phyloP scores from a whole-genome alignment of 2,329 filamentous ascomycete species.

The Penicillium concentricum region DNA sequence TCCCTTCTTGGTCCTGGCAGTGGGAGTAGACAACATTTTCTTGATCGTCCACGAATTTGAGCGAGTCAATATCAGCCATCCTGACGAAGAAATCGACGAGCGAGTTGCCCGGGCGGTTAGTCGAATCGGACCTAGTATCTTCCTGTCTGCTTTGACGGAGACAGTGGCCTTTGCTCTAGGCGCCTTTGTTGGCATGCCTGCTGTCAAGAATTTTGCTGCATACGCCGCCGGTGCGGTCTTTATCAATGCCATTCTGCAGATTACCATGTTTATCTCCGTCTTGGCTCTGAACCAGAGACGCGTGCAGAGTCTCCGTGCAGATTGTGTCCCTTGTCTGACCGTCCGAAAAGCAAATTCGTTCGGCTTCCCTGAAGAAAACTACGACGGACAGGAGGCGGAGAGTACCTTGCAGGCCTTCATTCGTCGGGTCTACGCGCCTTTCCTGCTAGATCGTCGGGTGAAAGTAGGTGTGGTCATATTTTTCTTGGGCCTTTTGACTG shows the following conservation, averaged over 20 bases:
- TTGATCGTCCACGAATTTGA: constrained; percentile 98
- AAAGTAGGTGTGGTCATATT: constrained; percentile 74
- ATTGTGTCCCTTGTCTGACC: constrained; percentile 87
- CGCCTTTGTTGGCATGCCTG: constrained; percentile 94
- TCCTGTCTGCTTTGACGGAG: constrained; percentile 92
- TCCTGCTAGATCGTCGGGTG: constrained; percentile 73
- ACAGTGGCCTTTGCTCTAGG: constrained; percentile 91
- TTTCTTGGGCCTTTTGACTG: constrained; percentile 85
- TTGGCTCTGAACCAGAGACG: constrained; percentile 87
- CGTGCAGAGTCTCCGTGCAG: constrained; percentile 82
- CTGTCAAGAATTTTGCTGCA: constrained; percentile 93
- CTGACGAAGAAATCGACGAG: constrained; percentile 82
- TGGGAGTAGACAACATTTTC: constrained; percentile 99
- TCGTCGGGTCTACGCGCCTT: constrained; percentile 81
- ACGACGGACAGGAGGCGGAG: constrained; percentile 75
- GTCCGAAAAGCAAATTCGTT: constrained; percentile 71
- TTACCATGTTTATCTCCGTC: constrained; percentile 95
- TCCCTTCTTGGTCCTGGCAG: constrained; percentile 91
- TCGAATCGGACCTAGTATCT: constrained; percentile 93
- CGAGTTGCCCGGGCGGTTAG: constrained; percentile 85
- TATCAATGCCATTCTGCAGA: constrained; percentile 93
- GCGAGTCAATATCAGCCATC: constrained; percentile 85
- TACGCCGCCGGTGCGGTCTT: constrained; percentile 96
- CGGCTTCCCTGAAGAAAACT: constrained; percentile 63
- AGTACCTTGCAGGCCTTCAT: constrained; percentile 83